A percentile compares a stretch with the other conserved stretches of the same genome.
Conservation (phyloP, 495 filamentous ascomycete species). For the Pyrenula aspistea region DNA sequence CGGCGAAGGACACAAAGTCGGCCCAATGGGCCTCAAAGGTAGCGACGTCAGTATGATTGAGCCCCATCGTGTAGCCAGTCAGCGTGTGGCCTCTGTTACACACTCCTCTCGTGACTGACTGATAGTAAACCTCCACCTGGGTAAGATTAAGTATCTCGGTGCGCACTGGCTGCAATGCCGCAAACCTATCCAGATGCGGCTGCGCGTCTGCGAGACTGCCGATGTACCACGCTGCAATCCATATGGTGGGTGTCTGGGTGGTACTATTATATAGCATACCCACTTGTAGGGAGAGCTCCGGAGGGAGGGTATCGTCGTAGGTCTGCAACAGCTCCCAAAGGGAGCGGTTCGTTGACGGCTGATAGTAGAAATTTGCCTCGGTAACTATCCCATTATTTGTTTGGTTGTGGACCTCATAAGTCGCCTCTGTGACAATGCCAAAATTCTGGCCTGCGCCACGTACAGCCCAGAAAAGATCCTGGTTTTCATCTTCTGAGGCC, state of each 20-base stretch:
- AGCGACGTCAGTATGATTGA: constrained; percentile 6
- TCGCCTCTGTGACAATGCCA: constrained; percentile 31
- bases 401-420: constrained; percentile 16
- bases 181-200: constrained; percentile 9
- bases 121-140: constrained; percentile 3
- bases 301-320: constrained; percentile 11
- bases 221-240: constrained; percentile 10
- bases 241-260: constrained; percentile 8
- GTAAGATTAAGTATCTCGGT: constrained; percentile 3
- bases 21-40: constrained; percentile 11
- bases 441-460: constrained; percentile 37
- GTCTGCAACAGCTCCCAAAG: constrained; percentile 15
- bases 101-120: constrained; percentile 1
- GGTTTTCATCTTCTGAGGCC: constrained; percentile 18
- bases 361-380: constrained; percentile 15
- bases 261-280: not conserved
- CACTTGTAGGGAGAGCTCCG: constrained; percentile 8
- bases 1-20: constrained; percentile 11
- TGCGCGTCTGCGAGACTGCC: constrained; percentile 11
- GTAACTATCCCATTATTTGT: constrained; percentile 17
- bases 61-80: constrained; percentile 2
- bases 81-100: constrained; percentile 1
- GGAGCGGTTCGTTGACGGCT: constrained; percentile 7
- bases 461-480: constrained; percentile 32
- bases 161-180: constrained; percentile 8